Evolutionary conservation across 1,284 basidiomycete genomes (phyloP).

Genomic region (Ceratobasidium sp.): DNA sequence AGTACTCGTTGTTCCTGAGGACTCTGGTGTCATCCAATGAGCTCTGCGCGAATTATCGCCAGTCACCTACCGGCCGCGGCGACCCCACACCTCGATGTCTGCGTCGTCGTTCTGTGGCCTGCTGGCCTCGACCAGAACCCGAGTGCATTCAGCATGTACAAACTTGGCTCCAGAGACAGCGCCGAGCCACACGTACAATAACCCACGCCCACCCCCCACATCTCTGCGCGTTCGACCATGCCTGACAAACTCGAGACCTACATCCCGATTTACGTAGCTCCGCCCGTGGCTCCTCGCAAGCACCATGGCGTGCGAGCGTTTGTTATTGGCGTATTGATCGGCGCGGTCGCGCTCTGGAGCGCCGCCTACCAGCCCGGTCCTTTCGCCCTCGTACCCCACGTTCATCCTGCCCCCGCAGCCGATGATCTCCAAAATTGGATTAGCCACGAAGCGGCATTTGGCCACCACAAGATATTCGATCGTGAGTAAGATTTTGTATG

Average conservation of each 20-base stretch:
- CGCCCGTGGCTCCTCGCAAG: not conserved
- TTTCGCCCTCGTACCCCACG: not conserved
- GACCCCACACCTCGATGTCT: not conserved
- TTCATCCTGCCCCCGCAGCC: not conserved
- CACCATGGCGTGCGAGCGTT: not conserved
- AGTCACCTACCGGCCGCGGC: too few relatives aligned
- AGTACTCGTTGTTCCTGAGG: too few relatives aligned
- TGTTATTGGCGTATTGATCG: slow-evolving; percentile 17
- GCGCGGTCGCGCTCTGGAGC: slow-evolving; percentile 2
- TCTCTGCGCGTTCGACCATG: slow-evolving; percentile 3
- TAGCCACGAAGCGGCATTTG: slow-evolving; percentile 10
- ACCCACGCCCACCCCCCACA: not conserved
- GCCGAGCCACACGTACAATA: too few relatives aligned
- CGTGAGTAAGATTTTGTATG: slow-evolving; percentile 19
- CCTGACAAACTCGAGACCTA: slow-evolving; percentile 1
- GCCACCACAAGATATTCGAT: slow-evolving; percentile 32
- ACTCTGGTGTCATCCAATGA: too few relatives aligned
- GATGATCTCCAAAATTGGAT: slow-evolving; percentile 34
- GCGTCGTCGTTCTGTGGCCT: not conserved
- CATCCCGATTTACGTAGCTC: not conserved
- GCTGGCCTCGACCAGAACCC: not conserved
- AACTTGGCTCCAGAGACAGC: too few relatives aligned
- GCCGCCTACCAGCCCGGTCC: not conserved
- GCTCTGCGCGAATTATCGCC: too few relatives aligned
- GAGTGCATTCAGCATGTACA: too few relatives aligned